Evolutionary conservation across 2,329 filamentous ascomycete species (phyloP).

Genomic region (Fusarium aywerte): DNA sequence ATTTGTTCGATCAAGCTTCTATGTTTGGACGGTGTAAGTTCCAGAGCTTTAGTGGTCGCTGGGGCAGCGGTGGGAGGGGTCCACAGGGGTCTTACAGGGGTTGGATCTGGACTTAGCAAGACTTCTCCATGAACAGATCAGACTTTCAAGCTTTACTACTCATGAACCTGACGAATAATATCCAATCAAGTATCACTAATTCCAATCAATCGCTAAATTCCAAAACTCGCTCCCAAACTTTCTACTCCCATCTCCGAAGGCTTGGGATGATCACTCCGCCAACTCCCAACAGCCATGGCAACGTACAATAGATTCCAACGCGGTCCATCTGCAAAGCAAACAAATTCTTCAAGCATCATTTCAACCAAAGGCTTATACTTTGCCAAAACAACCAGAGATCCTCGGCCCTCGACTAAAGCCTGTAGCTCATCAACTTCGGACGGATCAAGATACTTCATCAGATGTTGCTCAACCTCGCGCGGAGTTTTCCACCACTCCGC

Average conservation of each 20-base stretch:
- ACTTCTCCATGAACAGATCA: background rate
- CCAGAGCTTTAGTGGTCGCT: constrained; percentile 23
- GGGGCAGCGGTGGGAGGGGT: constrained; percentile 24
- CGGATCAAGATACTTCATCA: constrained; percentile 31
- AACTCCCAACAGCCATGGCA: constrained; percentile 36
- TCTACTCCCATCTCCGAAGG: constrained; percentile 15
- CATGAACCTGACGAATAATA: background rate
- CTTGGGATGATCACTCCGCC: constrained; percentile 21
- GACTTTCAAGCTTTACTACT: background rate
- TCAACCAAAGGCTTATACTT: constrained; percentile 36
- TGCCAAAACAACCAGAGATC: constrained; percentile 7
- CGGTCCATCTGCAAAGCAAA: constrained; percentile 44
- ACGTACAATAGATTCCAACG: constrained; percentile 42
- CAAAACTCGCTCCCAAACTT: background rate
- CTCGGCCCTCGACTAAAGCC: constrained; percentile 36
- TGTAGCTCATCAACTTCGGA: constrained; percentile 34
- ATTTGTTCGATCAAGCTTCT: background rate
- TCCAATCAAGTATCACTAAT: background rate
- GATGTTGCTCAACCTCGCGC: constrained; percentile 36
- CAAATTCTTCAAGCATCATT: constrained; percentile 35
- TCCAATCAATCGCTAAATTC: background rate
- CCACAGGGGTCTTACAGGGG: constrained; percentile 22
- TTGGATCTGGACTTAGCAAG: background rate
- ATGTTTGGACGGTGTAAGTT: constrained; percentile 19
- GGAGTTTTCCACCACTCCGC: constrained; percentile 42